Base-by-base conservation (phyloP, 2,329 filamentous ascomycete genomes). In the Hypoxylon sp. region DNA sequence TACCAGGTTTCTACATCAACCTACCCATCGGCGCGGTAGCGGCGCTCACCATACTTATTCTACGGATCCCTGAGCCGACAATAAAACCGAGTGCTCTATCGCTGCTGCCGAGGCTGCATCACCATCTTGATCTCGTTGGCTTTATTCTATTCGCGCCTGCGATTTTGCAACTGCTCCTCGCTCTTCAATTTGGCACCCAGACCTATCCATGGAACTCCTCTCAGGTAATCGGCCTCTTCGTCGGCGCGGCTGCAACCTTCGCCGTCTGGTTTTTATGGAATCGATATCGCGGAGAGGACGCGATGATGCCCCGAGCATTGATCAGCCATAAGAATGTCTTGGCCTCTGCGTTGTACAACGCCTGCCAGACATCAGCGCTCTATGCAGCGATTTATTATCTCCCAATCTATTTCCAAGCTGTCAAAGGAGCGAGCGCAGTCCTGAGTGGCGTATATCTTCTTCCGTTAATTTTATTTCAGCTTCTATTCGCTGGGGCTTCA, bases 1-100 rank as follows among this genome's bases (percentile, higher is more conserved):
- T n/a, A n/a, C n/a, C 68, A 66, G 73, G 61, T n/a, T 73, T 81
- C 1, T 77, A 75, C 69, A 77, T 80, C 72, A 80, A 78, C 55
- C 72, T 82, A 1, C 80, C 80, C 0, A 72, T 79, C 40, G 79
- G 79, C 2, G 76, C 72, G 16, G 49, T 75, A 2, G 74, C 76
- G 1, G 70, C 73, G 32, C 33, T 73, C 1, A 61, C 76, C 22
- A 32, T 80, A 12, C 63, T 81, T 67, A 72, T 77, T 61, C 76
- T 82, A 63, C 70, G 75, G 30, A 73, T 72, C 68, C 32, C 79
- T 74, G 18, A 70, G 63, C 20, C 64, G 22, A 48, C 32, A 14
- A 18, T 32, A 0, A 70, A 71, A 40, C 63, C 42, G 0, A 45
- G 54, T 0, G 18, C 59, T 9, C 20, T 42, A 11, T 6, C 50